Percentiles rank a stretch among this genome's conserved stretches.
Evolutionary conservation across 805 yeast species (phyloP).

Genomic region (Metschnikowia gruessii): DNA sequence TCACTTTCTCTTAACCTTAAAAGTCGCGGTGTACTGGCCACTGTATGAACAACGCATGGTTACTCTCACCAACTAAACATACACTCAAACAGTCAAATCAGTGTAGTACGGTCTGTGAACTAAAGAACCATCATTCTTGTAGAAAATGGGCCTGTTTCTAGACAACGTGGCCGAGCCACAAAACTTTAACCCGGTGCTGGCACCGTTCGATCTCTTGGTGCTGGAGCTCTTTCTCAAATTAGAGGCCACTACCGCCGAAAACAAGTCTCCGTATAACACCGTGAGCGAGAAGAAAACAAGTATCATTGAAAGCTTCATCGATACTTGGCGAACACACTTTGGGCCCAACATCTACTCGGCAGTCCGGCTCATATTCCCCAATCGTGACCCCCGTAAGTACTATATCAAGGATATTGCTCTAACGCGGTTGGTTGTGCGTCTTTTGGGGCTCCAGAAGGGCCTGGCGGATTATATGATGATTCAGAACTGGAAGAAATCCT

Average conservation of each 20-base stretch:
- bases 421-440: slow-evolving; percentile 45
- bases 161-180: slow-evolving; percentile 17
- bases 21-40: too few species aligned
- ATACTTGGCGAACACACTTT: slow-evolving; percentile 34
- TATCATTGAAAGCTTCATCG: slow-evolving; percentile 28
- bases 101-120: too few species aligned
- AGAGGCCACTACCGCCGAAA: slow-evolving; percentile 16
- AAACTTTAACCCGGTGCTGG: slow-evolving; percentile 15
- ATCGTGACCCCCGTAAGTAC: slow-evolving; percentile 59
- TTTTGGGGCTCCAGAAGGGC: slow-evolving; percentile 56
- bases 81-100: too few species aligned
- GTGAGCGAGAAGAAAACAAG: slow-evolving; percentile 18
- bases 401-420: slow-evolving; percentile 62
- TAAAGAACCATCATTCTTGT: neutral
- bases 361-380: slow-evolving; percentile 58
- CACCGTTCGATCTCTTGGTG: slow-evolving; percentile 21
- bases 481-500: slow-evolving; percentile 36
- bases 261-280: slow-evolving; percentile 18
- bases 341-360: slow-evolving; percentile 62
- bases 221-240: slow-evolving; percentile 18
- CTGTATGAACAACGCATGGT: too few species aligned
- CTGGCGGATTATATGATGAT: slow-evolving; percentile 55
- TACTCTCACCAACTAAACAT: too few species aligned
- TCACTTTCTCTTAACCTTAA: too few species aligned
- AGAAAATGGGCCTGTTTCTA: slow-evolving; percentile 10